phyloP scores from a whole-genome alignment of 2,329 filamentous ascomycete genomes.

The Paraphaeosphaeria minitans region DNA sequence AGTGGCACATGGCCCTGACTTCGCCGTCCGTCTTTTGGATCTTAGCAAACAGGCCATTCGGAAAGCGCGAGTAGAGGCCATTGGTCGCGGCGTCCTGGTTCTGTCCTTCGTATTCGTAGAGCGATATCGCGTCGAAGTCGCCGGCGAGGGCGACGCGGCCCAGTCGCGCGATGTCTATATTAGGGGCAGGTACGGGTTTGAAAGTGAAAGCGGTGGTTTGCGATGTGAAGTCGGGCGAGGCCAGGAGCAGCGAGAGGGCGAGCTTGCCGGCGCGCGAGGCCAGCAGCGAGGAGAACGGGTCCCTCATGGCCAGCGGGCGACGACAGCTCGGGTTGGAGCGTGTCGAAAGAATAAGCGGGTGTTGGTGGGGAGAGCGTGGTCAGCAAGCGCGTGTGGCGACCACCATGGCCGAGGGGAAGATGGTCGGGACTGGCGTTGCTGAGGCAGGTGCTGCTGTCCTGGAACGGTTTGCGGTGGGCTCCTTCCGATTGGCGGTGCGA shows the following conservation, averaged over 20 bases:
- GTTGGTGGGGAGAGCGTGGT: conserved; percentile 13
- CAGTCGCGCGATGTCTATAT: conserved; percentile 78
- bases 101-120: conserved; percentile 86
- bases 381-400: conserved; percentile 19
- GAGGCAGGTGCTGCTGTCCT: conserved; percentile 12
- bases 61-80: conserved; percentile 80
- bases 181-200: conserved; percentile 66
- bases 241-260: conserved; percentile 41
- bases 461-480: conserved; percentile 14
- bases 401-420: conserved; percentile 19
- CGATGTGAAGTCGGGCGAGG: conserved; percentile 26
- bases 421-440: conserved; percentile 15
- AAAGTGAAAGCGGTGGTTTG: conserved; percentile 54
- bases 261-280: conserved; percentile 46
- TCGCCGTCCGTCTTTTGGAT: conserved; percentile 79
- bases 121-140: conserved; percentile 87
- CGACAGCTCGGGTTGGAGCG: conserved; percentile 22
- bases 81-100: conserved; percentile 72
- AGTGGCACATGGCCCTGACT: conserved; percentile 87
- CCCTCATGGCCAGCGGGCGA: conserved; percentile 43
- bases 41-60: conserved; percentile 80
- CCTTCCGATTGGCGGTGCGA: conserved; percentile 21
- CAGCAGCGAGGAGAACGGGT: conserved; percentile 44
- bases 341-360: conserved; percentile 28
- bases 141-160: conserved; percentile 86